Evolutionary conservation across 2,329 filamentous ascomycete genomes (phyloP).

Genomic region (Penicillium hesseltinei): DNA sequence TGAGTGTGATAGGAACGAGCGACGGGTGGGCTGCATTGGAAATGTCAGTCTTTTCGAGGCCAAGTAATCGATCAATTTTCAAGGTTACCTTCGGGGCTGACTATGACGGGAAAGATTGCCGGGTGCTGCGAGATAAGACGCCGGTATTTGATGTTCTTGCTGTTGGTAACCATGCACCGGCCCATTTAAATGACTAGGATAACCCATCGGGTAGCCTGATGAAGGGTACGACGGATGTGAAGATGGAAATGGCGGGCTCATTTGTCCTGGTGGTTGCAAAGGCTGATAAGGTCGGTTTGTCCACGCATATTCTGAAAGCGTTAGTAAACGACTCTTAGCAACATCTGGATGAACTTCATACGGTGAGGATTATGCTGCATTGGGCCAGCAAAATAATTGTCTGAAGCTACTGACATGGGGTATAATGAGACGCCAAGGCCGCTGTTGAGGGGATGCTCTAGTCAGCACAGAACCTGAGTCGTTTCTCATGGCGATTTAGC

Average conservation of each 20-base stretch:
- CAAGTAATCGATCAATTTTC: background rate
- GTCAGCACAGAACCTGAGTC: background rate
- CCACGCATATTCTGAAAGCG: slow-evolving; percentile 31
- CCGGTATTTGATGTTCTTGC: slow-evolving; percentile 9
- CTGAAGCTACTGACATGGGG: slow-evolving; percentile 25
- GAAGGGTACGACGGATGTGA: slow-evolving; percentile 26
- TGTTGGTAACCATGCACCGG: slow-evolving; percentile 19
- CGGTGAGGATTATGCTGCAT: slow-evolving; percentile 34
- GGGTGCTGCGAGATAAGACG: slow-evolving; percentile 14
- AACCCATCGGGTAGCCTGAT: slow-evolving; percentile 26
- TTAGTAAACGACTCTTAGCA: slow-evolving; percentile 14
- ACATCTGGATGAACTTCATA: slow-evolving; percentile 15
- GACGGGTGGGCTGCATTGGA: slow-evolving; percentile 14
- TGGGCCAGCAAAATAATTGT: slow-evolving; percentile 23
- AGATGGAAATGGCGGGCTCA: slow-evolving; percentile 28
- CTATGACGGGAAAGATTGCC: slow-evolving; percentile 13
- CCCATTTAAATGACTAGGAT: slow-evolving; percentile 23
- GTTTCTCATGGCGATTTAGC: background rate
- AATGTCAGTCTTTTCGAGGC: background rate
- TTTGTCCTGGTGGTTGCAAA: slow-evolving; percentile 27
- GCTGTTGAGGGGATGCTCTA: slow-evolving; percentile 9
- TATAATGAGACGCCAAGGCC: slow-evolving; percentile 19
- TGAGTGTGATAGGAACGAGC: slow-evolving; percentile 18
- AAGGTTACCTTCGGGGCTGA: slow-evolving; percentile 18
- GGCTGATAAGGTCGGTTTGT: slow-evolving; percentile 30